These are phyloP conservation scores for Pichiaceae sp. DNA, from an alignment of 1,139 yeast genomes.

Conservation along the genomic window DNA sequence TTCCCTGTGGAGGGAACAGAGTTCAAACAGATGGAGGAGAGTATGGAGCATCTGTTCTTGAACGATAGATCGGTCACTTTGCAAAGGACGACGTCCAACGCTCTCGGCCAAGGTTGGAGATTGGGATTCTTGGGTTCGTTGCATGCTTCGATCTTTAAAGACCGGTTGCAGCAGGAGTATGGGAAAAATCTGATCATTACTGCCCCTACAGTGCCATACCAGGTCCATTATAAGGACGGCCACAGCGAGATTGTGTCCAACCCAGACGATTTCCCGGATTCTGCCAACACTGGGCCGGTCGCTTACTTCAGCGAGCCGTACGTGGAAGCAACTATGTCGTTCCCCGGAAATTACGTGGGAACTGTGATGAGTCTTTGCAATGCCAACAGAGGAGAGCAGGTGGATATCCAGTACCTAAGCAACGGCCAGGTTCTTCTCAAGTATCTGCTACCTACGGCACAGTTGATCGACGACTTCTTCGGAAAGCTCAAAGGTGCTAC, in stretches of 20 bases:
- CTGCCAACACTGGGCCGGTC: conserved; percentile 36
- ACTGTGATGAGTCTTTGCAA: conserved; percentile 81
- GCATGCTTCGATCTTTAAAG: conserved; percentile 92
- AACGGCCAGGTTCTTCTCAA: conserved; percentile 78
- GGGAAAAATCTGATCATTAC: conserved; percentile 90
- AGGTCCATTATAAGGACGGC: conserved; percentile 59
- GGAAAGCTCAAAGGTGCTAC: conserved; percentile 88
- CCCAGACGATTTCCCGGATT: conserved; percentile 87
- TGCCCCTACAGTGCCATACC: conserved; percentile 94
- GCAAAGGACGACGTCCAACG: conserved; percentile 87
- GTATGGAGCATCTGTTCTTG: conserved; percentile 76
- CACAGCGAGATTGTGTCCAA: conserved; percentile 62
- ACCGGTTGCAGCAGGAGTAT: conserved; percentile 83
- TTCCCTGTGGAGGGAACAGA: conserved; percentile 95
- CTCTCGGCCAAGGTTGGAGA: conserved; percentile 97
- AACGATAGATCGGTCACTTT: conserved; percentile 89
- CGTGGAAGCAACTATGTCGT: conserved; percentile 85
- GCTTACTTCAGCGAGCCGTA: conserved; percentile 71
- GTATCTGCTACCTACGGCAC: conserved; percentile 79
- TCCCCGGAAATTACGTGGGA: conserved; percentile 87
- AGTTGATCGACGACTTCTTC: conserved; percentile 88
- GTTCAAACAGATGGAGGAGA: conserved; percentile 82
- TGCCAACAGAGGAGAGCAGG: conserved; percentile 72
- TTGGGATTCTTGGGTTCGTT: conserved; percentile 89
- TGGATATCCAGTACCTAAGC: conserved; percentile 67